Evolutionary conservation across 2,329 filamentous ascomycete species (phyloP).

Genomic region (Pseudogymnoascus sp.): DNA sequence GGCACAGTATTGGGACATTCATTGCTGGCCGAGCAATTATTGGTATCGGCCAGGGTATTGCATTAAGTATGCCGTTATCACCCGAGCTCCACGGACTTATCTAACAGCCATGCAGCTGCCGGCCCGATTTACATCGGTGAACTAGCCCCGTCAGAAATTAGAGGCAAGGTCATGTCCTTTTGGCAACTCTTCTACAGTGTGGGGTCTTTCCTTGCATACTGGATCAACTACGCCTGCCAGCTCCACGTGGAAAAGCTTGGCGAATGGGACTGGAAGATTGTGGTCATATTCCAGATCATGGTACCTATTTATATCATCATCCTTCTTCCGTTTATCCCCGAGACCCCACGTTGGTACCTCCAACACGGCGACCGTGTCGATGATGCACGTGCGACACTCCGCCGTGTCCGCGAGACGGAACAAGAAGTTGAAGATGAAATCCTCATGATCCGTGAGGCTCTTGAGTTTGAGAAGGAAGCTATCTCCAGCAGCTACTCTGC

Average conservation of each 20-base stretch:
- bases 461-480: conserved; percentile 66
- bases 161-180: conserved; percentile 61
- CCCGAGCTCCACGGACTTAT: background rate
- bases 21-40: conserved; percentile 63
- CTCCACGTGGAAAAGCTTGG: conserved; percentile 49
- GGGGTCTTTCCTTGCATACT: conserved; percentile 57
- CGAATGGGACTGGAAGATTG: conserved; percentile 68
- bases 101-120: conserved; percentile 38
- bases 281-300: conserved; percentile 67
- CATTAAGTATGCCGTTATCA: conserved; percentile 42
- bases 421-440: conserved; percentile 62
- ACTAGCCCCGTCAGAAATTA: conserved; percentile 55
- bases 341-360: conserved; percentile 63
- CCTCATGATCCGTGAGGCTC: conserved; percentile 56
- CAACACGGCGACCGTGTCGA: conserved; percentile 54
- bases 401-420: conserved; percentile 55
- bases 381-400: conserved; percentile 50
- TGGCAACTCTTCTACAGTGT: conserved; percentile 64
- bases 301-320: conserved; percentile 55
- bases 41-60: conserved; percentile 63
- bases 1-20: conserved; percentile 55
- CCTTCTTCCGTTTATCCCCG: conserved; percentile 59
- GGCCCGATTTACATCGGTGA: conserved; percentile 68
- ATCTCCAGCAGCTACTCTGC: conserved; percentile 56
- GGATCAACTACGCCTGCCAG: conserved; percentile 58